Base-by-base conservation (phyloP, 2,329 filamentous ascomycete species). In the Cladosporium sp. region DNA sequence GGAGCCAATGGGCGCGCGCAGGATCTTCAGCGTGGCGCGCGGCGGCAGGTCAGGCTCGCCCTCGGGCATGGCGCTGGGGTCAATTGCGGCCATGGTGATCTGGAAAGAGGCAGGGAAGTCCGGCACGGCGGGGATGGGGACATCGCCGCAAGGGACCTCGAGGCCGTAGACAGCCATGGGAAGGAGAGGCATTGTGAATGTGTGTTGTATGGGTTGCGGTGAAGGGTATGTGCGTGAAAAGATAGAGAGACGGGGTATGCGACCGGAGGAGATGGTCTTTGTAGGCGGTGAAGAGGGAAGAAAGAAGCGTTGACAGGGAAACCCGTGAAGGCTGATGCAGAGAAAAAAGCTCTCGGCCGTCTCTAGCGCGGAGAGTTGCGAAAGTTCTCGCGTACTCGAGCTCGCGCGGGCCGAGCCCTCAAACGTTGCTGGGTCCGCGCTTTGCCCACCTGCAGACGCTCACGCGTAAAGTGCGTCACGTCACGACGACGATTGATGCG, bases 51-150 rank as follows among this genome's bases (percentile, higher is more conserved):
- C 68, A 33, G 70, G 68, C 43, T 71, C 69, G 51, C 70, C 66
- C 60, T 73, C 69, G 22, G 73, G 66, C 60, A 83, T 78, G 64
- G 87, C 87, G 66, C 83, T 89, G 54, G 93, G 93, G 70, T 98
- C 92, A 70, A 98, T 86, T 60, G 93, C 93, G 66, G 95, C 93
- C 93, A 98, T 98, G 66, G 91, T 97, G 68, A 98, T 89, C 70
- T 89, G 89, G 76, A 96, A 95, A 70, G 87, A 87, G 56, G 89
- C 88, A 68, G 88, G 87, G 65, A 92, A 85, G 61, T 92, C 84
- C 58, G 84, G 79, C 58, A 84, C 77, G 54, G 88, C 89, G 61
- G 89, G 86, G 64, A 96, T 83, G 70, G 93, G 77, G 70, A 89
- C 77, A 73, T 89, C 88, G 68, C 87, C 89, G 63, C 88, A 80